These are phyloP conservation scores for Aspergillus sp. DNA, from an alignment of 2,329 filamentous ascomycete genomes.

Conservation along the genomic window DNA sequence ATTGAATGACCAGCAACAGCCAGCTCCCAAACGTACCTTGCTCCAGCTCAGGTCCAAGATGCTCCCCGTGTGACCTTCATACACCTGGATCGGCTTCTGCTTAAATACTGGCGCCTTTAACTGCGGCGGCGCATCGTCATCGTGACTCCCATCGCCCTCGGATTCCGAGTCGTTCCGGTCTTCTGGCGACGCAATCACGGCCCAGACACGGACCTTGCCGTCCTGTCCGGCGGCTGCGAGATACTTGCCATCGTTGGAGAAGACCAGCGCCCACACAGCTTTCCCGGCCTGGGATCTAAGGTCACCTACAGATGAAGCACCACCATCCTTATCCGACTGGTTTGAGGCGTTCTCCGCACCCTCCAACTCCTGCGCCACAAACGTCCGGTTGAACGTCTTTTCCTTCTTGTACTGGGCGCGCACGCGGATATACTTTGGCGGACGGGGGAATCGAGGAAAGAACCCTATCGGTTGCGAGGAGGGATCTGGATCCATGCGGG, in stretches of 20 bases:
- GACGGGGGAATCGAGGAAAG: constrained; percentile 82
- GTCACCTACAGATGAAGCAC: constrained; percentile 20
- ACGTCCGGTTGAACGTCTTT: constrained; percentile 80
- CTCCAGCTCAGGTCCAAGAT: constrained; percentile 95
- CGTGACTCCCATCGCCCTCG: constrained; percentile 59
- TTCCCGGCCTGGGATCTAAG: constrained; percentile 45
- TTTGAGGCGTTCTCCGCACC: constrained; percentile 49
- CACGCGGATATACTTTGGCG: constrained; percentile 87
- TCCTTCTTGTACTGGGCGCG: constrained; percentile 76
- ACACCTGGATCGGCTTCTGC: constrained; percentile 74
- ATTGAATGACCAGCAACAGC: background rate
- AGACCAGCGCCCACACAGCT: constrained; percentile 89
- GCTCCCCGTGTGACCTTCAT: constrained; percentile 78
- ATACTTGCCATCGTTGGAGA: constrained; percentile 88
- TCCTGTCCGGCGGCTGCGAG: constrained; percentile 92
- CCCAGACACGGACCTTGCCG: constrained; percentile 80
- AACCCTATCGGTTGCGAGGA: constrained; percentile 77
- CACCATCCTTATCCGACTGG: constrained; percentile 29
- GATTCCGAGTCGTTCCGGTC: constrained; percentile 73
- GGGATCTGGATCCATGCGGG: constrained; percentile 75
- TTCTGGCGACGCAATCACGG: constrained; percentile 77
- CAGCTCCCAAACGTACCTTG: constrained; percentile 56
- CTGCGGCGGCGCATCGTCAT: constrained; percentile 55
- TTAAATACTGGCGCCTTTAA: constrained; percentile 90
- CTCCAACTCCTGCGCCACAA: constrained; percentile 86